Percentiles rank a stretch among this genome's conserved stretches.
Evolutionary conservation across 495 filamentous ascomycete species (phyloP).

Genomic region (Echria macrotheca): DNA sequence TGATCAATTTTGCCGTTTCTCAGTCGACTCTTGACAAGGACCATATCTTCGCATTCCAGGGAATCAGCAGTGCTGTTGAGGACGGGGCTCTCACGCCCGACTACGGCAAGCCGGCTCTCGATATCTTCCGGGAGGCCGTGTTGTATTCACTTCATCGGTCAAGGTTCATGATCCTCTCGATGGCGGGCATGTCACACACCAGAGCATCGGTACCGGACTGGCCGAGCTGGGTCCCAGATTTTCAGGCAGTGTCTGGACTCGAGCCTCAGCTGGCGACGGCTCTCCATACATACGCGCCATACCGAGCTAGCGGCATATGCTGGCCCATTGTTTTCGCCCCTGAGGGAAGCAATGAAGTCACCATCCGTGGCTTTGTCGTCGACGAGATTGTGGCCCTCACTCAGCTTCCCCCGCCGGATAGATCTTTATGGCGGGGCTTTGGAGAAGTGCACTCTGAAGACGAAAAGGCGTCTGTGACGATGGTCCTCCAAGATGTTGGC

Average conservation of each 20-base stretch:
- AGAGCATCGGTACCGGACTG: background rate
- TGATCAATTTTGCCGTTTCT: background rate
- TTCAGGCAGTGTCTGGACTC: background rate
- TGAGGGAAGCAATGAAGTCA: too few species aligned
- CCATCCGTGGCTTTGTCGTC: background rate
- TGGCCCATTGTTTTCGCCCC: too few species aligned
- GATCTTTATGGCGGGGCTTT: background rate
- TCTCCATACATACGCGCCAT: background rate
- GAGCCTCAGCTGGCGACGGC: background rate
- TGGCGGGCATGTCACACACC: background rate
- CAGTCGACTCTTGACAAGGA: background rate
- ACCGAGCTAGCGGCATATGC: background rate
- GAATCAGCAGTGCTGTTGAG: background rate
- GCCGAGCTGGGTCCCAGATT: background rate
- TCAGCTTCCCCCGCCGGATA: background rate
- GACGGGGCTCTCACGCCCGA: background rate
- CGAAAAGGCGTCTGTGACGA: background rate
- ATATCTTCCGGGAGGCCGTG: background rate
- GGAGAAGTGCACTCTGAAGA: background rate
- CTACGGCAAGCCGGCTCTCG: background rate
- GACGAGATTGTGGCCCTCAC: background rate
- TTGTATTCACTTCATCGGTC: background rate
- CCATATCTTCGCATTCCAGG: background rate
- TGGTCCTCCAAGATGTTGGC: background rate
- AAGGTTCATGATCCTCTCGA: background rate